Base-by-base conservation (phyloP, 352 stramenopile genomes). In the Pythium dissotocum region DNA sequence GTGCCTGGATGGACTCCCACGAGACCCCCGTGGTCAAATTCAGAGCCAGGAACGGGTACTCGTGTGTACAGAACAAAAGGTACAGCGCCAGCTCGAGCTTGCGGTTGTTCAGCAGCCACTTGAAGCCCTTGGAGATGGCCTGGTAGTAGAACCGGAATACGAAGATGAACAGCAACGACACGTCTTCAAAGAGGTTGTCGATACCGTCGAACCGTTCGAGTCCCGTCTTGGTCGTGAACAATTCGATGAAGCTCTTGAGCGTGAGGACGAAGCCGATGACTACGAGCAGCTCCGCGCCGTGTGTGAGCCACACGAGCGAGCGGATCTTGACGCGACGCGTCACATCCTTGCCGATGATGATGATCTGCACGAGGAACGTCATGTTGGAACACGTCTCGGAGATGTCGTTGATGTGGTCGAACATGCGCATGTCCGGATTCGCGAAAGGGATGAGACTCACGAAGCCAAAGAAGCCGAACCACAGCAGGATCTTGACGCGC, bases 81-180 rank as follows among this genome's bases (percentile, higher is more conserved):
- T 81, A 82, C 9, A 59, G 56, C 10, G 68, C 35, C 30, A 80
- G 18, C 9, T 81, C 73, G 6, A 69, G 5, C 21, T 81, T 80
- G 3, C 65, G 46, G 51, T 58, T 76, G 7, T 49, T 28, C 12
- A 68, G 24, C 4, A 82, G 64, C 38, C 63, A 65, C 28, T 51
- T 68, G 63, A 75, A 71, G 6, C 75, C 72, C 4, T 67, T 56
- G 1, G 70, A 72, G 12, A 80, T 72, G 0, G 48, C 48, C 16
- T 82, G 60, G 51, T 77, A 78, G 53, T 76, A 79, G 53, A 78
- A 85, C 10, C 68, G 75, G 46, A 80, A 81, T n/a, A 74, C n/a
- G 52, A 79, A 66, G 35, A 79, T 69, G 46, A 76, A 82, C 12
- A 58, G 16, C 4, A 85, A 42, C 12, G 65, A 67, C 24, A 62